Percentiles rank a stretch among this genome's conserved stretches.
These are phyloP conservation scores for Pyrenochaeta sp. DNA, from an alignment of 2,329 filamentous ascomycete genomes.

Conservation along the genomic window DNA sequence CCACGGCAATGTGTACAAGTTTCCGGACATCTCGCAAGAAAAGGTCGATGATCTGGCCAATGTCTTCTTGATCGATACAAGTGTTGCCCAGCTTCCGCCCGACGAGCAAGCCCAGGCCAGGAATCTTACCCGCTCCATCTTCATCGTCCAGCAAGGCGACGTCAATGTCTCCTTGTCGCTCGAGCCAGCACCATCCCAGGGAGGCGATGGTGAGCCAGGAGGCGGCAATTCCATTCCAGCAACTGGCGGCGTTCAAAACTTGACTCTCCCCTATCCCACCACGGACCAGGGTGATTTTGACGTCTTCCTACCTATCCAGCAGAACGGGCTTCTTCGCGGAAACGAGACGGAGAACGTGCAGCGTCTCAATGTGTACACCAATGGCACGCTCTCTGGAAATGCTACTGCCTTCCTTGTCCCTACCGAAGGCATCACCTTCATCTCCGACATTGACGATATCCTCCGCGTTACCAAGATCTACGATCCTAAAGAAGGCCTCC, in stretches of 20 bases:
- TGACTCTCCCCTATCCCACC: constrained; percentile 71
- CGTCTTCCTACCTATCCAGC: constrained; percentile 69
- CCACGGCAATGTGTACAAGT: constrained; percentile 83
- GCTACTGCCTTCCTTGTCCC: constrained; percentile 80
- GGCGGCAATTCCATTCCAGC: constrained; percentile 61
- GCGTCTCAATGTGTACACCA: constrained; percentile 71
- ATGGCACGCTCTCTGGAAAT: constrained; percentile 72
- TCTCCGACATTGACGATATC: constrained; percentile 83
- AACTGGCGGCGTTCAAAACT: constrained; percentile 67
- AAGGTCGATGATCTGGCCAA: constrained; percentile 75
- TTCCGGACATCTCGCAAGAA: constrained; percentile 70
- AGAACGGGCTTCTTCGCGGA: constrained; percentile 64
- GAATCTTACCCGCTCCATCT: constrained; percentile 76
- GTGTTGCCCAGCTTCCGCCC: constrained; percentile 65
- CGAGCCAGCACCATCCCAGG: constrained; percentile 64
- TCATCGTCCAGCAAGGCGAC: constrained; percentile 74
- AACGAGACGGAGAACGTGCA: constrained; percentile 72
- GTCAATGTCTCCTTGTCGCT: constrained; percentile 70
- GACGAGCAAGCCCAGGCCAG: constrained; percentile 71
- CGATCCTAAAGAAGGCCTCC: constrained; percentile 73
- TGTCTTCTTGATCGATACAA: constrained; percentile 71
- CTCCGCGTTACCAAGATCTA: constrained; percentile 84
- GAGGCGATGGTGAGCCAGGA: constrained; percentile 57
- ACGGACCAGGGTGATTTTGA: constrained; percentile 76
- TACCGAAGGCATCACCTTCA: constrained; percentile 71